Conservation (phyloP, 1,284 basidiomycete genomes). For the Cystobasidiaceae sp. region DNA sequence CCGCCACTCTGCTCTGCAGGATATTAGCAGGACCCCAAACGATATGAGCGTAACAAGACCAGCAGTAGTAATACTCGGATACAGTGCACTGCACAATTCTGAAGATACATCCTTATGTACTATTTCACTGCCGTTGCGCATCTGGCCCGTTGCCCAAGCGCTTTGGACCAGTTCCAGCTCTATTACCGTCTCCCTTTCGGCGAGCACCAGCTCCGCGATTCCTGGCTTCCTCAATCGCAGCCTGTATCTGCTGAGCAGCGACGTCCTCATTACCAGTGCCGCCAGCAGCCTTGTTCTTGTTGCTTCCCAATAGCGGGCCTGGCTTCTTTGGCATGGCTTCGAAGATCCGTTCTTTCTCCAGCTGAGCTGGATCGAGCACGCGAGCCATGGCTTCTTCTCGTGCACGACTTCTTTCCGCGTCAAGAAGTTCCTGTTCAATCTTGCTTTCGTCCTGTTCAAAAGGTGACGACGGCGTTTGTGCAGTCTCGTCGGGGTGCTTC, state of each 20-base stretch:
- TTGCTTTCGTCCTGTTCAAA: background rate
- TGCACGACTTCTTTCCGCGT: constrained; percentile 4
- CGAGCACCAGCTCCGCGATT: constrained; percentile 1
- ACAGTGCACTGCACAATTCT: too few species aligned
- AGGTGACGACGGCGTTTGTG: background rate
- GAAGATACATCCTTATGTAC: too few species aligned
- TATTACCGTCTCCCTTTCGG: background rate
- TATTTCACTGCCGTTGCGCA: too few species aligned
- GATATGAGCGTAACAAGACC: too few species aligned
- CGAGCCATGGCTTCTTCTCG: constrained; percentile 2
- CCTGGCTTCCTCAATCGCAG: constrained; percentile 4
- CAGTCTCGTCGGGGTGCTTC: constrained; percentile 1
- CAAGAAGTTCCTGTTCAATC: background rate
- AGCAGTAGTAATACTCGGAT: too few species aligned
- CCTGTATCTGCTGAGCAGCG: constrained; percentile 3
- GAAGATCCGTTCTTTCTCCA: background rate
- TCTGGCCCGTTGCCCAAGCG: background rate
- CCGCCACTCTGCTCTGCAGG: too few species aligned
- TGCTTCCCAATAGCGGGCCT: background rate
- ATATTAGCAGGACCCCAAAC: too few species aligned
- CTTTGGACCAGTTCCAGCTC: constrained; percentile 9
- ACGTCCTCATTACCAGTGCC: background rate
- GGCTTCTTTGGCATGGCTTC: constrained; percentile 3
- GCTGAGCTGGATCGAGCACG: background rate
- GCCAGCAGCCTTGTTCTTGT: background rate